Percentiles rank a stretch among this genome's conserved stretches.
phyloP scores from a whole-genome alignment of 805 yeast genomes.

The Wickerhamomyces alni region DNA sequence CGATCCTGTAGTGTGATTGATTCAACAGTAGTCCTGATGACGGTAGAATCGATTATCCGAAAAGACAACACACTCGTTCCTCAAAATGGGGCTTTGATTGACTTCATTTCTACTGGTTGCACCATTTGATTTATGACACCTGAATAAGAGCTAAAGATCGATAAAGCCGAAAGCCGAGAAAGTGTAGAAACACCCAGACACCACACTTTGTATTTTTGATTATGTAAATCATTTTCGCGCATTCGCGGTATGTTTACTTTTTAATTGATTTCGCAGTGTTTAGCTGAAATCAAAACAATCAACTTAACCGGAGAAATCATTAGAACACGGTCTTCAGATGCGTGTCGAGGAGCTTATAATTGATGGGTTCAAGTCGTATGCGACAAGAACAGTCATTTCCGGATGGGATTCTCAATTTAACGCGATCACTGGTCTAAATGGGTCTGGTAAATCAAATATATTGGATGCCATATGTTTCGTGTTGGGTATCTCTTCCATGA shows the following conservation, averaged over 20 bases:
- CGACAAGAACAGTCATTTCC: conserved; percentile 90
- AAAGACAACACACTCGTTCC: too few species aligned
- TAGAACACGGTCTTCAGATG: conserved; percentile 6
- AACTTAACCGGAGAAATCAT: conserved; percentile 20
- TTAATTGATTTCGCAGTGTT: neutral
- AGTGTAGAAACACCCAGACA: neutral
- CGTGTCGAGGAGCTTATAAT: conserved; percentile 89
- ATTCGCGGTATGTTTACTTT: neutral
- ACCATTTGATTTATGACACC: neutral
- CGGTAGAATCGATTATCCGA: too few species aligned
- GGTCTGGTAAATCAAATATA: conserved; percentile 95
- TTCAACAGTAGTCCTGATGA: too few species aligned
- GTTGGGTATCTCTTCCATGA: conserved; percentile 90
- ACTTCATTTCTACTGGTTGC: neutral
- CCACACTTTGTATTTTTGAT: neutral
- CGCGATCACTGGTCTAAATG: conserved; percentile 96
- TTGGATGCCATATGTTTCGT: conserved; percentile 97
- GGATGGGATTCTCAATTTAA: conserved; percentile 96
- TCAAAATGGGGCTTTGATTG: too few species aligned
- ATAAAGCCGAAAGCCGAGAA: neutral
- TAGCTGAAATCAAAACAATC: too few species aligned
- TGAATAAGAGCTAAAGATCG: conserved; percentile 8
- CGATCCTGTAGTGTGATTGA: too few species aligned
- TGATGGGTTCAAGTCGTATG: conserved; percentile 97
- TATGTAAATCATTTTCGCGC: too few species aligned